Evolutionary conservation across 2,329 filamentous ascomycete genomes (phyloP).

Genomic region (Xylariomycetidae sp.): DNA sequence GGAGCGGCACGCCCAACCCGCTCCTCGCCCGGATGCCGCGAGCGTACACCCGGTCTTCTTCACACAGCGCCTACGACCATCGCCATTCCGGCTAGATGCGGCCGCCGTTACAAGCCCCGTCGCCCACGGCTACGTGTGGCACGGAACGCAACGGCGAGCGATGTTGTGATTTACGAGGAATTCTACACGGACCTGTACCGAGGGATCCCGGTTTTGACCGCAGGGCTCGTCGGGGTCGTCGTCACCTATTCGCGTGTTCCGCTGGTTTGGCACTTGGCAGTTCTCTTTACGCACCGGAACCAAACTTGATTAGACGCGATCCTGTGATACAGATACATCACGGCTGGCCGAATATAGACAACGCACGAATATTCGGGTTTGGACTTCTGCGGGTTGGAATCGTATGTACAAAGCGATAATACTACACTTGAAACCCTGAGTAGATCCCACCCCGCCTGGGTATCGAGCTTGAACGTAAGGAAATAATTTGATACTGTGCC

Average conservation of each 20-base stretch:
- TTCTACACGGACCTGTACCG: no score
- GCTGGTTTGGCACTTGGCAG: no score
- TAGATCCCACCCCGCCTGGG: slow-evolving; percentile 10
- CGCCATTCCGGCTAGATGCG: slow-evolving; percentile 33
- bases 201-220: no score
- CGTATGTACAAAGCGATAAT: slow-evolving; percentile 18
- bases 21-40: slow-evolving; percentile 38
- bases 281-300: no score
- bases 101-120: slow-evolving; percentile 39
- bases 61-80: slow-evolving; percentile 54
- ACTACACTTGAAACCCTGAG: slow-evolving; percentile 9
- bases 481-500: no score
- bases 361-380: no score
- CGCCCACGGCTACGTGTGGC: slow-evolving; percentile 56
- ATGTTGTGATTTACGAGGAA: no score
- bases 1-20: slow-evolving; percentile 1
- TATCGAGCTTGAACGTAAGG: slow-evolving; percentile 14
- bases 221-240: no score
- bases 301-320: no score
- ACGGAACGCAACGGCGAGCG: slow-evolving; percentile 33
- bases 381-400: slow-evolving; percentile 3
- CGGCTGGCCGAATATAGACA: no score
- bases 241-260: no score
- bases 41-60: slow-evolving; percentile 71
- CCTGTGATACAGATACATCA: no score